Conservation (phyloP, 202 grass and related monocot species). For the Elaeis oleifera region DNA sequence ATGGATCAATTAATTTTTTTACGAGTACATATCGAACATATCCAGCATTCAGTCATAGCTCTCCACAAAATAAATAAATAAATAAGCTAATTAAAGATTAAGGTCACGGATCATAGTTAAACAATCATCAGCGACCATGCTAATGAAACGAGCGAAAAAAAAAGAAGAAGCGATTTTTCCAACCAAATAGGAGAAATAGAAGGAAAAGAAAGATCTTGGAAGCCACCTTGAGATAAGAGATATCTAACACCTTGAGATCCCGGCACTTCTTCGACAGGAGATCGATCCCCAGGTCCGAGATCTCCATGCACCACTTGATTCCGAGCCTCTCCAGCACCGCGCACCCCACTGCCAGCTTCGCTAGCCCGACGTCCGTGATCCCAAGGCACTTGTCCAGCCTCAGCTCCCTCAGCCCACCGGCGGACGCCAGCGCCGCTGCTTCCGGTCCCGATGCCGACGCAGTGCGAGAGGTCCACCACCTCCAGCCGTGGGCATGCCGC, state of each 20-base stretch:
- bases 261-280: constrained; percentile 85
- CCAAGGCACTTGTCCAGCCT: constrained; percentile 71
- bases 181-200: too few species aligned
- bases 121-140: too few species aligned
- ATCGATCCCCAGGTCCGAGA: constrained; percentile 85
- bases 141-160: too few species aligned
- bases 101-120: too few species aligned
- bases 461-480: constrained; percentile 82
- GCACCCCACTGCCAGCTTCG: constrained; percentile 77
- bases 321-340: constrained; percentile 57
- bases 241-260: constrained; percentile 51
- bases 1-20: too few species aligned
- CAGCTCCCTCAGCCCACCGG: constrained; percentile 49
- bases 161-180: too few species aligned
- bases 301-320: constrained; percentile 92
- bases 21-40: too few species aligned
- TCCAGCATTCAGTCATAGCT: too few species aligned
- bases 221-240: constrained; percentile 83
- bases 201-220: too few species aligned
- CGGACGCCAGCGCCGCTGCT: constrained; percentile 41
- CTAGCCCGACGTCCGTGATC: constrained; percentile 81
- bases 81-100: too few species aligned
- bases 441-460: constrained; percentile 74
- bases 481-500: constrained; percentile 58
- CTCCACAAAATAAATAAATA: too few species aligned